Conservation (phyloP, 1,284 basidiomycete genomes). For the Lignosus rhinocerotis region DNA sequence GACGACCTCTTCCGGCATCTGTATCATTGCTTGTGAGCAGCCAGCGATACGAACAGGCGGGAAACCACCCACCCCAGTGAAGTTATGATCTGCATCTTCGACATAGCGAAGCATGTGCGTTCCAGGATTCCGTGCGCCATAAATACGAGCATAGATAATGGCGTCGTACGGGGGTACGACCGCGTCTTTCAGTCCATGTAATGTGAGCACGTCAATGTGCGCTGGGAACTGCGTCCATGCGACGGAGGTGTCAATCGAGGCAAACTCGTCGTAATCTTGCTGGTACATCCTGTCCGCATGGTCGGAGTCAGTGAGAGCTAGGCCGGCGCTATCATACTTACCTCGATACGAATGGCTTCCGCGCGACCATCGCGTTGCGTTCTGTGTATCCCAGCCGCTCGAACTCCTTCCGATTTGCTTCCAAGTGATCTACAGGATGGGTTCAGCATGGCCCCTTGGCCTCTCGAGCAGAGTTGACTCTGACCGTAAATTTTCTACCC, state of each 20-base stretch:
- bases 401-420: conserved; percentile 45
- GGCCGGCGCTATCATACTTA: neutral
- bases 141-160: conserved; percentile 61
- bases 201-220: conserved; percentile 58
- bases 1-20: conserved; percentile 62
- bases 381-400: conserved; percentile 56
- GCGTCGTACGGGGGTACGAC: conserved; percentile 76
- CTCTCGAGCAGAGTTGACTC: neutral
- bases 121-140: conserved; percentile 57
- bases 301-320: neutral
- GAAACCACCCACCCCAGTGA: conserved; percentile 47
- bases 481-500: conserved; percentile 26
- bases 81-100: conserved; percentile 76
- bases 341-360: conserved; percentile 47
- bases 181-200: conserved; percentile 67
- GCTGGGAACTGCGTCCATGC: conserved; percentile 67
- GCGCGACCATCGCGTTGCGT: conserved; percentile 61
- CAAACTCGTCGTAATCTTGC: conserved; percentile 59
- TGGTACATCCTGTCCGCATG: conserved; percentile 46
- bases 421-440: conserved; percentile 9
- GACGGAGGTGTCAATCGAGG: conserved; percentile 59
- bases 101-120: conserved; percentile 67
- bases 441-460: neutral
- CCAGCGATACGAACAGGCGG: neutral
- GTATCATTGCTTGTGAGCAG: neutral